These are phyloP conservation scores for Periconia macrospinosa DNA, from an alignment of 2,329 filamentous ascomycete genomes.

Conservation along the genomic window DNA sequence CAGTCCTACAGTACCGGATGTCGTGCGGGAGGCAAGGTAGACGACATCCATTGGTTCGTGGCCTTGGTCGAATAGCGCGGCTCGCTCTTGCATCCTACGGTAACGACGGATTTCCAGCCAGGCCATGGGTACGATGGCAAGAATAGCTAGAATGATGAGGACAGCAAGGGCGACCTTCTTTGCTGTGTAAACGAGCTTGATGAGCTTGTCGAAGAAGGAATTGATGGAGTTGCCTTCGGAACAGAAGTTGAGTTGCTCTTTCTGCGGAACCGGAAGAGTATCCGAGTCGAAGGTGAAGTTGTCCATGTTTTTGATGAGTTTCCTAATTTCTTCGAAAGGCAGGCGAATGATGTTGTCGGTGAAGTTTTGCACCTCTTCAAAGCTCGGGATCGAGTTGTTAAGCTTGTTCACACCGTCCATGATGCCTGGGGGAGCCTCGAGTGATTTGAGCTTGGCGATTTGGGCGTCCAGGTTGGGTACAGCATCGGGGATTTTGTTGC, in stretches of 20 bases:
- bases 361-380: constrained; percentile 80
- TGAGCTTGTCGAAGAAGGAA: constrained; percentile 78
- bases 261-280: constrained; percentile 79
- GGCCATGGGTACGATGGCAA: constrained; percentile 77
- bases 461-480: constrained; percentile 66
- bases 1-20: constrained; percentile 72
- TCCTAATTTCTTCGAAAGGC: constrained; percentile 81
- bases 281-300: constrained; percentile 77
- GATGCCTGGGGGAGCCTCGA: constrained; percentile 70
- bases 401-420: constrained; percentile 70
- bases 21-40: constrained; percentile 82
- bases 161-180: constrained; percentile 77
- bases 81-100: constrained; percentile 70
- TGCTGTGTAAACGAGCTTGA: constrained; percentile 66
- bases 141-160: constrained; percentile 69
- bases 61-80: constrained; percentile 66
- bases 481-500: constrained; percentile 47
- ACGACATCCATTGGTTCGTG: constrained; percentile 85
- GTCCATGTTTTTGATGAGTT: constrained; percentile 69
- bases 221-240: constrained; percentile 80
- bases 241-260: constrained; percentile 84
- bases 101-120: constrained; percentile 79
- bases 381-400: constrained; percentile 79
- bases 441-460: constrained; percentile 67
- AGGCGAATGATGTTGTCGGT: constrained; percentile 73